These are phyloP conservation scores for Blastobotrys parvus DNA, from an alignment of 805 yeast genomes.

Conservation along the genomic window DNA sequence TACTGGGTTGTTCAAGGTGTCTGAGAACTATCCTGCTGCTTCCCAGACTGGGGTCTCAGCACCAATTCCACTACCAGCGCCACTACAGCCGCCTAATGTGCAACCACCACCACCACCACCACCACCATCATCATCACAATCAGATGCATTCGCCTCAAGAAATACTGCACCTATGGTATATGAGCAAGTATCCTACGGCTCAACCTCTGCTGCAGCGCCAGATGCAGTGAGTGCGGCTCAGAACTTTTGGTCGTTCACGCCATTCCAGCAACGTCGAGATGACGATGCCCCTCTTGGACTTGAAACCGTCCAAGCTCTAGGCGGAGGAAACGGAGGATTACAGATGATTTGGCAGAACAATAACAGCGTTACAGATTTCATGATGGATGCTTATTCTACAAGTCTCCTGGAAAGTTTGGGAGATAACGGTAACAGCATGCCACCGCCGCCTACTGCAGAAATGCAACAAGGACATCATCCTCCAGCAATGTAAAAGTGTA, in stretches of 20 bases:
- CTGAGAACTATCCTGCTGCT: too few species aligned
- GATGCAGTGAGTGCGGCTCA: not conserved
- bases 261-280: not conserved
- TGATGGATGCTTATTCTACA: constrained; percentile 3
- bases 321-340: not conserved
- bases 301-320: not conserved
- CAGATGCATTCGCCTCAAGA: not conserved
- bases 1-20: constrained; percentile 9
- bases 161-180: too few species aligned
- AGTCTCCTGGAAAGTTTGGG: constrained; percentile 1
- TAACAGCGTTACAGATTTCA: not conserved
- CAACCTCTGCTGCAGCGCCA: not conserved
- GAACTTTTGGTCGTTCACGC: constrained; percentile 6
- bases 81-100: not conserved
- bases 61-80: not conserved
- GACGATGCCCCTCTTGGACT: not conserved
- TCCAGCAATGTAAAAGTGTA: too few species aligned
- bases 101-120: not conserved
- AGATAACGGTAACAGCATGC: not conserved
- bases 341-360: constrained; percentile 1
- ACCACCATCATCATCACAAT: not conserved
- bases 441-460: not conserved
- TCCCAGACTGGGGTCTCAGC: not conserved
- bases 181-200: not conserved
- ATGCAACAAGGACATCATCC: too few species aligned